These are phyloP conservation scores for Trypanosomatidae sp. DNA, from an alignment of 208 protist genomes.

Conservation along the genomic window DNA sequence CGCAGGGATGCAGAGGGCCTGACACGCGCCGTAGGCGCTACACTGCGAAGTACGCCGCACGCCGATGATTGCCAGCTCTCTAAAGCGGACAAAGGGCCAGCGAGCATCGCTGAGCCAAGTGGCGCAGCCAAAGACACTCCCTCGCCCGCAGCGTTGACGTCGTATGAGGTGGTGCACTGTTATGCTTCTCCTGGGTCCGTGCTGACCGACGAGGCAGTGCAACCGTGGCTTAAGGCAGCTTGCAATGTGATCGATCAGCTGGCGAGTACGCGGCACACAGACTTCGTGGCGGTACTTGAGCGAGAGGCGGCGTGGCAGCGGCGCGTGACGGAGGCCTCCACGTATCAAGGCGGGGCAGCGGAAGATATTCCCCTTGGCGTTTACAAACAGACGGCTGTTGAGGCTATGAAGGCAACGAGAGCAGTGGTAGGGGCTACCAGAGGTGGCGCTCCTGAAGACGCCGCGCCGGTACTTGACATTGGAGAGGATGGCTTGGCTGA, in stretches of 20 bases:
- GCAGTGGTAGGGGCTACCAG: neutral
- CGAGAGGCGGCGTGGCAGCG: constrained; percentile 19
- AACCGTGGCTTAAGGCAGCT: constrained; percentile 12
- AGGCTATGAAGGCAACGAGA: neutral
- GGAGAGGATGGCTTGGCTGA: neutral
- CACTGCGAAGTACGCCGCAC: neutral
- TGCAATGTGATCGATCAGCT: constrained; percentile 20
- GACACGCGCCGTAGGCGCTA: neutral
- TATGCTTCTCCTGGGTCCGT: constrained; percentile 20
- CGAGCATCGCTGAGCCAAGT: neutral
- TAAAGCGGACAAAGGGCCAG: neutral
- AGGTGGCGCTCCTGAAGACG: neutral
- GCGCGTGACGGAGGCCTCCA: neutral
- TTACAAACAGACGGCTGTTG: neutral
- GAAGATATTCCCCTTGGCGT: neutral
- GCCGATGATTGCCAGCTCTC: no score
- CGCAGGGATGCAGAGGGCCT: neutral
- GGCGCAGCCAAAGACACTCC: neutral
- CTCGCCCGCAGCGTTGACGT: neutral
- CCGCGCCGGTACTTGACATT: neutral
- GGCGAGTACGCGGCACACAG: constrained; percentile 5
- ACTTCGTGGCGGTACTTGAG: constrained; percentile 16
- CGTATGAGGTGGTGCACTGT: constrained; percentile 6
- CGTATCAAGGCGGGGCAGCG: neutral
- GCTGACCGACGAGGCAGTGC: constrained; percentile 1